Evolutionary conservation across 2,329 filamentous ascomycete genomes (phyloP).

Genomic region (Ramularia collo-cygni): DNA sequence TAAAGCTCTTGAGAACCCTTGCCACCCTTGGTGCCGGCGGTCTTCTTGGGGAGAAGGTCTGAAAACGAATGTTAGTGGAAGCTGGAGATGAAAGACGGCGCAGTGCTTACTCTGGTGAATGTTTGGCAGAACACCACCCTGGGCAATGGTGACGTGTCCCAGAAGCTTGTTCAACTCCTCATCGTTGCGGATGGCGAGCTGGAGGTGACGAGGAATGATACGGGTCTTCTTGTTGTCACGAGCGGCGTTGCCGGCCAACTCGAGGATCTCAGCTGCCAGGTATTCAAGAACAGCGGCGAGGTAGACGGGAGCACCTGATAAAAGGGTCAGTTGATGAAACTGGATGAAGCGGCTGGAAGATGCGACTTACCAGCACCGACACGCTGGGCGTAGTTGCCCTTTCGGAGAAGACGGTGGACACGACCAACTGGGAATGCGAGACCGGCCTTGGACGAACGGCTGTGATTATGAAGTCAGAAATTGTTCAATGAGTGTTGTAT

Average conservation of each 20-base stretch:
- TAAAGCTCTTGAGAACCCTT: constrained; percentile 97
- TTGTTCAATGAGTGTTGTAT: constrained; percentile 16
- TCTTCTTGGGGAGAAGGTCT: constrained; percentile 99
- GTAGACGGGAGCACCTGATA: constrained; percentile 45
- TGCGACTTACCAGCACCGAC: constrained; percentile 74
- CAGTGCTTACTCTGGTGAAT: constrained; percentile 80
- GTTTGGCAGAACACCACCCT: constrained; percentile 94
- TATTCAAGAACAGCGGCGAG: constrained; percentile 97
- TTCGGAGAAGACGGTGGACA: constrained; percentile 98
- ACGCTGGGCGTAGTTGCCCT: constrained; percentile 99
- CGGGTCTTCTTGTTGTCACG: constrained; percentile 99
- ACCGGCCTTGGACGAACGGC: constrained; percentile 98
- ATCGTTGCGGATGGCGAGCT: constrained; percentile 92
- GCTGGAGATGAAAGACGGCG: constrained; percentile 4
- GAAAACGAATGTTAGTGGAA: constrained; percentile 36
- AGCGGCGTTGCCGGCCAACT: constrained; percentile 95
- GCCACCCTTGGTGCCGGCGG: constrained; percentile 64
- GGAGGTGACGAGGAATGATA: constrained; percentile 94
- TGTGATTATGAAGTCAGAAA: constrained; percentile 46
- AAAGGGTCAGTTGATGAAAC: constrained; percentile 13
- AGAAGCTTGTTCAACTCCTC: constrained; percentile 99
- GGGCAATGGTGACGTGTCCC: constrained; percentile 91
- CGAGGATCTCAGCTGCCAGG: constrained; percentile 93
- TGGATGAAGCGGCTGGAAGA: constrained; percentile 4
- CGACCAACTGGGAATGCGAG: constrained; percentile 97